Evolutionary conservation across 83 land plant genomes (phyloP), one percentile per base, ranked within the genome.

Genomic region (Isoetes engelmannii): DNA sequence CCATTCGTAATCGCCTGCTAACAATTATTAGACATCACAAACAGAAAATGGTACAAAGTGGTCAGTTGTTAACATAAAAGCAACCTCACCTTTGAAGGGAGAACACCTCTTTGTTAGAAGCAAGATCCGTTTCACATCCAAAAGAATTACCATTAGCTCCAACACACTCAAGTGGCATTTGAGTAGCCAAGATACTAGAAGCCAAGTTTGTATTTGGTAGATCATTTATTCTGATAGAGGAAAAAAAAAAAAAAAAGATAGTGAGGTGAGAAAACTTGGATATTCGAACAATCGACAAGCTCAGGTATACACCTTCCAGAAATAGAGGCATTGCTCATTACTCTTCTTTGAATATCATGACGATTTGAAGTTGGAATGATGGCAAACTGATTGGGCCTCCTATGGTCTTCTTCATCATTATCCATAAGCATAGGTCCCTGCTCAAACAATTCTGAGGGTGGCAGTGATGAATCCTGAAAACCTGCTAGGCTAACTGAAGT

Each of bases 371-470:
- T n/a, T 12, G 12, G 12, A 12, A 12, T 10, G 3, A 51, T n/a
- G n/a, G 12, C n/a, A 51, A 51, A 51, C 15, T 51, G 54, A 15
- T 12, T 51, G 54, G 54, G 15, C 54, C 15, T 10, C 54, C 54
- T 10, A 51, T 51, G 54, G 12, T 51, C 54, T 51, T 10, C 12
- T 51, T 51, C 54, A 51, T n/a, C 15, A 10, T n/a, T 51, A 51
- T 51, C 54, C 54, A 51, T 51, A 15, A 51, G 54, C 54, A 51
- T n/a, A 51, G 54, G 54, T 51, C 54, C 15, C 15, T 51, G 54
- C n/a, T 51, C 54, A 51, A 51, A 15, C 54, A 51, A 51, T 1
- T n/a, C n/a, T 10, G 54, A 51, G 15, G 54, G 12, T 0, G 54
- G 54, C 0, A 51, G 54, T n/a, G 12, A 15, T 10, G 15, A 10